phyloP scores from a whole-genome alignment of 768 basidiomycete species.

The Zangia roseola region DNA sequence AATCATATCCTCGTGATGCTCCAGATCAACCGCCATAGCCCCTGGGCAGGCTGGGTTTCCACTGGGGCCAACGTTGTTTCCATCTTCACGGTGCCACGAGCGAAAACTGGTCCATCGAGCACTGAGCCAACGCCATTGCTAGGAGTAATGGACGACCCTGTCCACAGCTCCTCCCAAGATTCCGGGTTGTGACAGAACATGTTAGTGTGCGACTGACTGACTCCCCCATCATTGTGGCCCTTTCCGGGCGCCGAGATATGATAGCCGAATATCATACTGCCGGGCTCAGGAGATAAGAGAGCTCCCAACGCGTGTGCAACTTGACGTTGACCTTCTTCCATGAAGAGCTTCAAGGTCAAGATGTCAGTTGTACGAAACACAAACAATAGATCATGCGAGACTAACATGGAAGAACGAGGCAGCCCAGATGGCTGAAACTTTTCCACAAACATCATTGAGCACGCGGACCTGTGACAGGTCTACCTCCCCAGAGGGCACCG shows the following conservation, averaged over 20 bases:
- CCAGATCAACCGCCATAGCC: conserved; percentile 15
- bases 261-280: conserved; percentile 31
- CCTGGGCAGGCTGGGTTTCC: neutral
- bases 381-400: conserved; percentile 12
- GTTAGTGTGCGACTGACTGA: neutral
- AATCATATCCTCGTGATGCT: conserved; percentile 17
- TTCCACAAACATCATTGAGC: conserved; percentile 46
- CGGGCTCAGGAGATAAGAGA: conserved; percentile 28
- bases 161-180: conserved; percentile 31
- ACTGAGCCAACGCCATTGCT: neutral
- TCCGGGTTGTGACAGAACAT: conserved; percentile 27
- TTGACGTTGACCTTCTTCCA: conserved; percentile 23
- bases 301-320: conserved; percentile 25
- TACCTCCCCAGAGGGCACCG: conserved; percentile 20
- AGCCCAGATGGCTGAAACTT: conserved; percentile 48
- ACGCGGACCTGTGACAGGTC: conserved; percentile 35
- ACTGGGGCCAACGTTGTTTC: conserved; percentile 21
- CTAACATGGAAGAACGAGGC: conserved; percentile 44
- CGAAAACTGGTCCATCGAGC: conserved; percentile 21
- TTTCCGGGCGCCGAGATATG: conserved; percentile 20
- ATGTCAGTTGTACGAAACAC: conserved; percentile 13
- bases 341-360: conserved; percentile 31
- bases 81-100: conserved; percentile 32
- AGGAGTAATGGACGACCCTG: conserved; percentile 1
- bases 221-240: conserved; percentile 1